phyloP scores from a whole-genome alignment of 768 basidiomycete genomes.

The Mycena albidolilacea region DNA sequence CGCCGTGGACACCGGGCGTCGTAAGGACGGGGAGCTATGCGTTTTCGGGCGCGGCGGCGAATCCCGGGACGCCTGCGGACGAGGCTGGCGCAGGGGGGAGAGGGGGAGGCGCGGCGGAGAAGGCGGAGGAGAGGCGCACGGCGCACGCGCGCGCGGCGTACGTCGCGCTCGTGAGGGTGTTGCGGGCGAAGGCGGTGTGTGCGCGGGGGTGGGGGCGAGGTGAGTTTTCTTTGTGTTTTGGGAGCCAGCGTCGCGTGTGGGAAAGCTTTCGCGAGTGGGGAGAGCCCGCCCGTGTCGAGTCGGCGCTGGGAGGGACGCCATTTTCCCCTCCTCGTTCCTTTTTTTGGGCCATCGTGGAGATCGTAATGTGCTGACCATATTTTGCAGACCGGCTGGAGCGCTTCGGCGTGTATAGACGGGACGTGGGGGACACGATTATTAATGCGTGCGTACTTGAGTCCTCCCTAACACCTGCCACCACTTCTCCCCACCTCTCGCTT shows the following conservation, averaged over 20 bases:
- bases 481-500: too few species aligned
- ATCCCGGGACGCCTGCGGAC: too few species aligned
- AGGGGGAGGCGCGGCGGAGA: constrained; percentile 23
- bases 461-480: too few species aligned
- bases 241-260: too few species aligned
- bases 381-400: constrained; percentile 13
- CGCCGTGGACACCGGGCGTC: constrained; percentile 11
- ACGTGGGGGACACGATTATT: constrained; percentile 89
- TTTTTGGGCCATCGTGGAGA: too few species aligned
- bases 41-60: neutral
- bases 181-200: constrained; percentile 84
- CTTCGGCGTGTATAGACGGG: constrained; percentile 71
- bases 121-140: constrained; percentile 38
- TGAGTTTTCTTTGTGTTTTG: constrained; percentile 4
- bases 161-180: constrained; percentile 78
- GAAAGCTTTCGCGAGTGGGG: too few species aligned
- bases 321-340: too few species aligned
- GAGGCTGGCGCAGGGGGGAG: constrained; percentile 36
- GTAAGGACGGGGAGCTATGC: constrained; percentile 28
- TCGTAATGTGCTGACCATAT: too few species aligned
- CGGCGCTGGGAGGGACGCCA: too few species aligned
- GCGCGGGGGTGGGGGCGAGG: constrained; percentile 79
- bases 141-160: constrained; percentile 68
- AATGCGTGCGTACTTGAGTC: constrained; percentile 75
- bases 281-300: too few species aligned